These are phyloP conservation scores for Mortierella sp. DNA, from an alignment of 371 early-diverging fungal genomes.

Conservation along the genomic window DNA sequence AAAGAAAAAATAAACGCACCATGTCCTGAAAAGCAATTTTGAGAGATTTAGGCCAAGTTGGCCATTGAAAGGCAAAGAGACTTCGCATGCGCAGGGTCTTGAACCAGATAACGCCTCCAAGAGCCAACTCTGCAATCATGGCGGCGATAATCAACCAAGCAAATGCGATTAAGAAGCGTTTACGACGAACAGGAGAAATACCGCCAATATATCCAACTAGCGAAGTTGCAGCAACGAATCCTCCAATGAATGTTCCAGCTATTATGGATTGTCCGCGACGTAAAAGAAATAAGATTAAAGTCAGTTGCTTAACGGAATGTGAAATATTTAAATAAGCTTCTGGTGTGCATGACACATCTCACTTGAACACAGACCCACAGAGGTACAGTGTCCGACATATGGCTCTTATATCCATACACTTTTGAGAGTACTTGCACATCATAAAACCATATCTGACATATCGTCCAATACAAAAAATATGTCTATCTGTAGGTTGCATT, in stretches of 20 bases:
- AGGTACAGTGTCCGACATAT: too few relatives aligned
- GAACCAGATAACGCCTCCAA: constrained; percentile 56
- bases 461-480: neutral
- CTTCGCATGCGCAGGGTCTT: constrained; percentile 52
- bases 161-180: constrained; percentile 31
- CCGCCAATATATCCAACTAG: constrained; percentile 40
- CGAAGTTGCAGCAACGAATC: constrained; percentile 31
- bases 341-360: too few relatives aligned
- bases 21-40: constrained; percentile 52
- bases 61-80: constrained; percentile 42
- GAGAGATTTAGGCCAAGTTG: constrained; percentile 35
- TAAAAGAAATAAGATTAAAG: neutral
- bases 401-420: too few relatives aligned
- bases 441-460: too few relatives aligned
- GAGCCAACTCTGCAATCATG: constrained; percentile 39
- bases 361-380: too few relatives aligned
- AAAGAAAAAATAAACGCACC: constrained; percentile 27
- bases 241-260: constrained; percentile 52
- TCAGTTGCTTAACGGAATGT: neutral
- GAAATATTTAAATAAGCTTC: neutral
- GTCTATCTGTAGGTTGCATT: neutral
- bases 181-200: constrained; percentile 38
- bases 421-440: too few relatives aligned
- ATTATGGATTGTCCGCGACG: neutral
- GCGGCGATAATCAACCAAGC: constrained; percentile 41